phyloP scores from a whole-genome alignment of 2,329 filamentous ascomycete genomes.

The Scleromitrula shiraiana region DNA sequence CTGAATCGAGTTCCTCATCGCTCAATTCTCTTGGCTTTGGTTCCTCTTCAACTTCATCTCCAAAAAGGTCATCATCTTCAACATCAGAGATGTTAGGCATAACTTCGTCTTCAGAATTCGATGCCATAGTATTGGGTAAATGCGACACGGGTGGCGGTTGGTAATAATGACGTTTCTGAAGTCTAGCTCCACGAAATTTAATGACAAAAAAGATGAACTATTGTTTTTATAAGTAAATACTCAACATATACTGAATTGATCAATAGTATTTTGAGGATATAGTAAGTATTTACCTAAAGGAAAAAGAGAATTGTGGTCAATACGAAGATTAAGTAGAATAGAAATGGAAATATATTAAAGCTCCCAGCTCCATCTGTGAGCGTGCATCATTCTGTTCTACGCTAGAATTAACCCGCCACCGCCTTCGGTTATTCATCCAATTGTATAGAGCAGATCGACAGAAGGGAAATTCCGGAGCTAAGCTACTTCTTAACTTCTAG shows the following conservation, averaged over 20 bases:
- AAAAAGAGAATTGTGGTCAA: too few relatives aligned
- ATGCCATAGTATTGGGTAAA: constrained; percentile 13
- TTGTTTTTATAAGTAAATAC: too few relatives aligned
- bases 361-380: too few relatives aligned
- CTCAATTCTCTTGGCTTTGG: constrained; percentile 37
- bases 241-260: too few relatives aligned
- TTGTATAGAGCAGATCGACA: neutral
- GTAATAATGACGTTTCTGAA: neutral
- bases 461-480: constrained; percentile 8
- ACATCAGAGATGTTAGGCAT: constrained; percentile 39
- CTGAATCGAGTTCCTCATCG: constrained; percentile 54
- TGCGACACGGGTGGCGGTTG: neutral
- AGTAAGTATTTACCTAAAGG: too few relatives aligned
- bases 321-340: neutral
- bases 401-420: neutral
- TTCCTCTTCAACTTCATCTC: constrained; percentile 41
- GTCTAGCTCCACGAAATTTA: neutral
- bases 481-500: constrained; percentile 1
- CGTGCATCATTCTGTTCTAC: too few relatives aligned
- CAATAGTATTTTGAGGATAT: too few relatives aligned
- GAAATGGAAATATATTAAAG: neutral
- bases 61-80: constrained; percentile 51
- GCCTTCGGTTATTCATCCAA: constrained; percentile 3
- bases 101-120: constrained; percentile 25
- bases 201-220: too few relatives aligned